Evolutionary conservation across 169 alveolate species (phyloP).

Genomic region (Theileria sp.): DNA sequence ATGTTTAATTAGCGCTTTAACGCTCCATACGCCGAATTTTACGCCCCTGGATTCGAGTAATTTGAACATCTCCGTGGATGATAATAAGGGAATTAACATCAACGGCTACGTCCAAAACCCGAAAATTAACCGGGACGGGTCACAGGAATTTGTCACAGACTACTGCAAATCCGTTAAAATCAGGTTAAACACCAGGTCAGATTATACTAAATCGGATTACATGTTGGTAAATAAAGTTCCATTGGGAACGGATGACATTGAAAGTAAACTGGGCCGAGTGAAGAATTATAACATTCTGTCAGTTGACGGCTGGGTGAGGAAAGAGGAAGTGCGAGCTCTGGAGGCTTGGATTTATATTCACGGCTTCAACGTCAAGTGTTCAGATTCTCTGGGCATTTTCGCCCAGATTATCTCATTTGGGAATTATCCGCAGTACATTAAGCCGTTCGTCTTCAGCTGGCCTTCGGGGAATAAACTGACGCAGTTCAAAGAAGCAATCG

Average conservation of each 20-base stretch:
- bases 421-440: conserved; percentile 80
- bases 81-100: conserved; percentile 71
- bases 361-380: conserved; percentile 70
- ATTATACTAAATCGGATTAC: not conserved
- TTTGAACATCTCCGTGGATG: conserved; percentile 77
- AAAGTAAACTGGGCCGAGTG: not conserved
- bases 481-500: conserved; percentile 65
- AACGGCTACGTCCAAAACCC: conserved; percentile 69
- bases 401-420: conserved; percentile 81
- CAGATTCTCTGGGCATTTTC: conserved; percentile 67
- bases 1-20: conserved; percentile 67
- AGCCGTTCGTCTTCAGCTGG: conserved; percentile 80
- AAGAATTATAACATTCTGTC: not conserved
- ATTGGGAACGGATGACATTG: not conserved
- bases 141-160: conserved; percentile 48
- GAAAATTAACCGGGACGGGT: conserved; percentile 20
- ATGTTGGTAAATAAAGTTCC: not conserved
- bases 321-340: conserved; percentile 57
- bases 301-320: conserved; percentile 12
- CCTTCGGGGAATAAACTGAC: conserved; percentile 74
- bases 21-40: conserved; percentile 81
- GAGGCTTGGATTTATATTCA: conserved; percentile 81
- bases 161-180: conserved; percentile 51
- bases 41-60: conserved; percentile 73
- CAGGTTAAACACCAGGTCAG: conserved; percentile 40